Conservation (phyloP, 1,139 yeast species). For the Suhomyces anneliseae region DNA sequence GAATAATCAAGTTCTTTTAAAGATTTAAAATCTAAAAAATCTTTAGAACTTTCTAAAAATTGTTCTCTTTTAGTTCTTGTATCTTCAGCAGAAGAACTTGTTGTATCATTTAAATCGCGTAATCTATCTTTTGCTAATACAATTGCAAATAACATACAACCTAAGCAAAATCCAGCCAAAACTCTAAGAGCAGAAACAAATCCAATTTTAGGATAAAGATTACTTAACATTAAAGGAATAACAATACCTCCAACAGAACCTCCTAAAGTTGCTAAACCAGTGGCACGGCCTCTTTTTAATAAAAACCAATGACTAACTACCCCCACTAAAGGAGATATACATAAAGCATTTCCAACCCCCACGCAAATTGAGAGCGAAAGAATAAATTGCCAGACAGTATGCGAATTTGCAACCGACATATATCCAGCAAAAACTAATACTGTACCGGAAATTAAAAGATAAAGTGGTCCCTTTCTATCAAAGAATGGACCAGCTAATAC, state of each 20-base stretch:
- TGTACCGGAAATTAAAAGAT: slow-evolving; percentile 28
- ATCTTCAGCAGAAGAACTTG: slow-evolving; percentile 1
- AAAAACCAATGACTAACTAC: slow-evolving; percentile 43
- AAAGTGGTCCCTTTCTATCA: slow-evolving; percentile 33
- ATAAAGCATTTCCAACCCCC: slow-evolving; percentile 36
- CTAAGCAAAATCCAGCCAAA: slow-evolving; percentile 34
- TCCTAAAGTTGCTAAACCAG: slow-evolving; percentile 40
- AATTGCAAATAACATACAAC: slow-evolving; percentile 26
- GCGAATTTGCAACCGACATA: slow-evolving; percentile 35
- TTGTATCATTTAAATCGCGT: background rate
- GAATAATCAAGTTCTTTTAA: slow-evolving; percentile 28
- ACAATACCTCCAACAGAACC: slow-evolving; percentile 42
- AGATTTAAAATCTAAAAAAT: slow-evolving; percentile 26
- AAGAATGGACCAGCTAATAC: slow-evolving; percentile 39
- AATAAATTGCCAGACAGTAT: slow-evolving; percentile 34
- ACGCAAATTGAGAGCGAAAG: slow-evolving; percentile 35
- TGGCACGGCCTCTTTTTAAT: slow-evolving; percentile 34
- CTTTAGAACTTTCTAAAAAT: slow-evolving; percentile 11
- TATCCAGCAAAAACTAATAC: slow-evolving; percentile 31
- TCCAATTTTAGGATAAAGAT: slow-evolving; percentile 31
- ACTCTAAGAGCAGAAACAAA: slow-evolving; percentile 38
- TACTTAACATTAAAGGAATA: slow-evolving; percentile 35
- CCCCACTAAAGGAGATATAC: slow-evolving; percentile 39
- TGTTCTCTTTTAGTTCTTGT: slow-evolving; percentile 1
- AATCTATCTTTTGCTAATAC: slow-evolving; percentile 43